These are phyloP conservation scores for Paxillus ammoniavirescens DNA, from an alignment of 768 basidiomycete species.

Conservation along the genomic window DNA sequence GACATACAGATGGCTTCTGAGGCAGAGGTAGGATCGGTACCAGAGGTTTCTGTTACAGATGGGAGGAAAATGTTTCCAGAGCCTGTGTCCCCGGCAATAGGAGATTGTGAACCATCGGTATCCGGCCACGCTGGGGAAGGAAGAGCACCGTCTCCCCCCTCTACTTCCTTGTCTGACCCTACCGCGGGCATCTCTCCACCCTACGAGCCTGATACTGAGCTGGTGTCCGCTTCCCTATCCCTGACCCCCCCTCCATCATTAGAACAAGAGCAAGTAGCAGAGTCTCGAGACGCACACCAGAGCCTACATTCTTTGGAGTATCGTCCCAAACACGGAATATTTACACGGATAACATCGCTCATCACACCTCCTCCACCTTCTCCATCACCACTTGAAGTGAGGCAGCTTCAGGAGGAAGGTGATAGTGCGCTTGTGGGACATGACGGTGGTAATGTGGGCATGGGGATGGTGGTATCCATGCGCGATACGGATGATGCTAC, in stretches of 20 bases:
- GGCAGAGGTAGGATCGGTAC: neutral
- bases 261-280: neutral
- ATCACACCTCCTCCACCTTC: conserved; percentile 5
- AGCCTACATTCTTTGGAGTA: neutral
- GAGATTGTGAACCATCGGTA: neutral
- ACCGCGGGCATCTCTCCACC: too few species aligned
- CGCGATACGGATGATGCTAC: neutral
- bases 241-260: too few species aligned
- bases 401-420: neutral
- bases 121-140: too few species aligned
- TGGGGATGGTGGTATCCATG: neutral
- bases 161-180: too few species aligned
- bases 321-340: neutral
- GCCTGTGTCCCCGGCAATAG: too few species aligned
- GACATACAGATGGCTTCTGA: neutral
- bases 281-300: neutral
- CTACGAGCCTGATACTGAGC: too few species aligned
- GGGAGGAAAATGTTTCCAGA: neutral
- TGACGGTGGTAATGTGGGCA: neutral
- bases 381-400: neutral
- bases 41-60: neutral
- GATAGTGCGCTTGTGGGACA: neutral
- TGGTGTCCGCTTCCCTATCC: too few species aligned
- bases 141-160: too few species aligned
- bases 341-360: neutral